Base-by-base conservation (phyloP, 257 asterid genomes). In the Fraxinus quadrangulata region DNA sequence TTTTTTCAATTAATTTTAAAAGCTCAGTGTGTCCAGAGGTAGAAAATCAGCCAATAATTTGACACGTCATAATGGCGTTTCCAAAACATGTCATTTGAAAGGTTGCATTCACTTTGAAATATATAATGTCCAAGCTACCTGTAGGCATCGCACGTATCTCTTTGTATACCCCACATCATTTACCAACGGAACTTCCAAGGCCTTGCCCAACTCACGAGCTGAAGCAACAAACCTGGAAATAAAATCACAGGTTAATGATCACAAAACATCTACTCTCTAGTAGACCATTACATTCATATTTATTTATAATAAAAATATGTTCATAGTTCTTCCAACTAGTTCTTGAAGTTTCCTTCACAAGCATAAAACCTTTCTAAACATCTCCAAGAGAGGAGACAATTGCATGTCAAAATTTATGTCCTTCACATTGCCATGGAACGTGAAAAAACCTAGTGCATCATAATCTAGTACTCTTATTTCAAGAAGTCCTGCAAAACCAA, bases 91-190 rank as follows among this genome's bases (percentile, higher is more conserved):
- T 14, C n/a, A 5, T 11, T 11, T 17, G 65, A 54, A 19, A n/a
- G 65, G 26, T 17, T 6, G 24, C n/a, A 54, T 54, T 54, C n/a
- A 16, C 56, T 47, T 47, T 47, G 19, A 47, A 54, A 54, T 6
- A 54, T 54, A 54, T 19, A 24, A 8, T 3, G 24, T 61, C 28
- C 5, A 23, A 3, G 17, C 33, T 81, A 96, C 99, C 98, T 96
- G 99, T 82, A 96, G 89, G 81, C 99, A 96, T 40, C 99, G 90
- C 61, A 96, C 97, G 2, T 91, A 96, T 93, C 99, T 83, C 88
- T 96, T 96, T 9, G 98, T 93, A 80, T 96, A 96, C 75, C 99
- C 99, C 85, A 96, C 87, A 85, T 96, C 99, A 78, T 96, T 96
- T 73, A 96, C 99, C 77, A 93, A 79, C 21, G 99, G 99, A 56